These are phyloP conservation scores for Ilyonectria sp. DNA, from an alignment of 2,329 filamentous ascomycete genomes.

Conservation along the genomic window DNA sequence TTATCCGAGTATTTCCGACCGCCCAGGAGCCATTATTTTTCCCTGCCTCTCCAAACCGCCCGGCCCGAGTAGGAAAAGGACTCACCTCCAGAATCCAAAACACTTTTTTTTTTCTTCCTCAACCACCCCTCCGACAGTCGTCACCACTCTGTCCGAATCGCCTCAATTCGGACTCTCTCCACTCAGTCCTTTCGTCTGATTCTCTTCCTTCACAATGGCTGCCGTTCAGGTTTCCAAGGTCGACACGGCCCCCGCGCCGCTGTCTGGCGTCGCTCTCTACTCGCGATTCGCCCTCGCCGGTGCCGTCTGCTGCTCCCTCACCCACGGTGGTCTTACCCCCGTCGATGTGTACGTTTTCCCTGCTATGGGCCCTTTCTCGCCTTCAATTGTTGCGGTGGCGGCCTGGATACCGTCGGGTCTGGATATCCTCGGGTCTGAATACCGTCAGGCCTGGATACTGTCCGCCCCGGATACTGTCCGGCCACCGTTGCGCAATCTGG, in stretches of 20 bases:
- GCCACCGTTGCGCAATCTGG: not conserved
- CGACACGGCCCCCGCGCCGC: slow-evolving; percentile 53
- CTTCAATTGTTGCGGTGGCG: slow-evolving; percentile 40
- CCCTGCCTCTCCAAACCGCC: slow-evolving; percentile 29
- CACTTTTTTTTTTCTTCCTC: slow-evolving; percentile 35
- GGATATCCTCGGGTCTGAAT: too few relatives aligned
- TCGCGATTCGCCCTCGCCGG: slow-evolving; percentile 97
- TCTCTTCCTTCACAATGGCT: slow-evolving; percentile 59
- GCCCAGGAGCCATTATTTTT: slow-evolving; percentile 44
- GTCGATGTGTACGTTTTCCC: slow-evolving; percentile 93
- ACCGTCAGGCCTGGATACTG: not conserved
- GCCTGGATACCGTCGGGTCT: slow-evolving; percentile 1
- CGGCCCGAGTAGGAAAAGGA: slow-evolving; percentile 44
- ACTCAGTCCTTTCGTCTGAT: slow-evolving; percentile 51
- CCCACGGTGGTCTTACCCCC: slow-evolving; percentile 95
- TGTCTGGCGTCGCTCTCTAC: slow-evolving; percentile 80
- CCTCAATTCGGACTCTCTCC: slow-evolving; percentile 48
- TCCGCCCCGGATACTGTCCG: not conserved
- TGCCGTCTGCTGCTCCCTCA: slow-evolving; percentile 98
- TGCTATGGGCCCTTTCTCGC: not conserved
- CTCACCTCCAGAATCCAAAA: slow-evolving; percentile 43
- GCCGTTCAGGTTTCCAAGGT: slow-evolving; percentile 58
- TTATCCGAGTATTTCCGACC: slow-evolving; percentile 52
- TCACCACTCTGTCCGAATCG: slow-evolving; percentile 32
- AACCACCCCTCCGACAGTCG: slow-evolving; percentile 14